Base-by-base conservation (phyloP, 176 grass and related monocot genomes). In the Triticum timopheevii region DNA sequence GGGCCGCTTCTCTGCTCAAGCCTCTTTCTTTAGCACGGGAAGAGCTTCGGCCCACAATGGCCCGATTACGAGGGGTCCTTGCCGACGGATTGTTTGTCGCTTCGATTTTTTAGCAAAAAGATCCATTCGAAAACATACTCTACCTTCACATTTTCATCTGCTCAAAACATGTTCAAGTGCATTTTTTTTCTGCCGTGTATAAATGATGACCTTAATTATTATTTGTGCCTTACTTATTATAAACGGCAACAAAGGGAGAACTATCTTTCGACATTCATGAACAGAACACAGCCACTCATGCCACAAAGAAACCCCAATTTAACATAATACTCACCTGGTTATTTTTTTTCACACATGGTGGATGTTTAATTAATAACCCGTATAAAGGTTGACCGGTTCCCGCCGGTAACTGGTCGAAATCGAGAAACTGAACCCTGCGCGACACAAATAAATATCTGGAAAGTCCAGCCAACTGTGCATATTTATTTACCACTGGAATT, bases 401-500 rank as follows among this genome's bases (percentile, higher is more conserved):
- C 3, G 31, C 31, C 31, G 13, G n/a, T 42, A 73, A 45, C 39
- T 16, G 13, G 24, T 8, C 7, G 39, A 3, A 47, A 16, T 47
- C 13, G 3, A 4, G 23, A 74, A 47, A 47, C n/a, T 1, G 13
- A 50, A 11, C 38, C 36, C 38, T 69, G 31, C 1, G 66, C 66
- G 4, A n/a, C 3, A 8, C 19, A 78, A 1, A n/a, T n/a, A n/a
- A n/a, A 3, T 16, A 8, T 34, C 65, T 17, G 6, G 2, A 23
- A 23, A 28, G 61, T 28, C 54, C 17, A 58, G 54, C 7, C 13
- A 77, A 56, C 42, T 22, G 36, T 40, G 33, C 62, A 8, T 34
- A 65, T 59, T 78, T 88, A 88, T 83, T 83, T 13, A 73, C 15
- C 20, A 73, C 65, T 15, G 3, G 30, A 50, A 42, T 19, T 52